phyloP scores from a whole-genome alignment of 306 rosid genomes.

The Arachis hypogaea region DNA sequence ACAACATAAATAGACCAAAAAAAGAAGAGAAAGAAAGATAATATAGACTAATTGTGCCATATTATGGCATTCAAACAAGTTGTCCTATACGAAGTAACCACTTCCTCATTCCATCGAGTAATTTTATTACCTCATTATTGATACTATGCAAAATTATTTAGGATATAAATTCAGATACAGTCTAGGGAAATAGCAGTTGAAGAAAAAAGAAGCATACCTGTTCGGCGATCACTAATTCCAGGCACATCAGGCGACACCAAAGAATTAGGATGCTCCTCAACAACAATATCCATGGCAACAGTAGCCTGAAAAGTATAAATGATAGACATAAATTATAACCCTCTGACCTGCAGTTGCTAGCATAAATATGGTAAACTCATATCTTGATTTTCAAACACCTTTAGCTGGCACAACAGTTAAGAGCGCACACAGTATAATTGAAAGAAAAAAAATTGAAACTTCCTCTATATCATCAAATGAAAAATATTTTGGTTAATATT shows the following conservation, averaged over 20 bases:
- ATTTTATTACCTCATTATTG: neutral
- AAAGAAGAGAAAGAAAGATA: neutral
- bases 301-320: slow-evolving; percentile 48
- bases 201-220: slow-evolving; percentile 51
- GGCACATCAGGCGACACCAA: slow-evolving; percentile 61
- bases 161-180: neutral
- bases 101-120: neutral
- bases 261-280: slow-evolving; percentile 47
- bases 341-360: slow-evolving; percentile 22
- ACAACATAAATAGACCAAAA: slow-evolving; percentile 19
- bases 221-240: slow-evolving; percentile 71
- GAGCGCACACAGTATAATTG: too few species aligned
- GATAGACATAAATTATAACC: slow-evolving; percentile 23
- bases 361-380: neutral
- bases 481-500: too few species aligned
- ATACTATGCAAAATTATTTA: neutral
- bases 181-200: slow-evolving; percentile 1
- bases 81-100: neutral
- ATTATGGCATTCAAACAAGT: slow-evolving; percentile 19
- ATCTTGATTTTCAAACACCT: neutral
- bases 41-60: slow-evolving; percentile 21
- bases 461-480: too few species aligned
- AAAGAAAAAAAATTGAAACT: too few species aligned
- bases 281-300: slow-evolving; percentile 42
- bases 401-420: neutral